These are phyloP conservation scores for Tuber aestivum DNA, from an alignment of 495 filamentous ascomycete species.

Conservation along the genomic window DNA sequence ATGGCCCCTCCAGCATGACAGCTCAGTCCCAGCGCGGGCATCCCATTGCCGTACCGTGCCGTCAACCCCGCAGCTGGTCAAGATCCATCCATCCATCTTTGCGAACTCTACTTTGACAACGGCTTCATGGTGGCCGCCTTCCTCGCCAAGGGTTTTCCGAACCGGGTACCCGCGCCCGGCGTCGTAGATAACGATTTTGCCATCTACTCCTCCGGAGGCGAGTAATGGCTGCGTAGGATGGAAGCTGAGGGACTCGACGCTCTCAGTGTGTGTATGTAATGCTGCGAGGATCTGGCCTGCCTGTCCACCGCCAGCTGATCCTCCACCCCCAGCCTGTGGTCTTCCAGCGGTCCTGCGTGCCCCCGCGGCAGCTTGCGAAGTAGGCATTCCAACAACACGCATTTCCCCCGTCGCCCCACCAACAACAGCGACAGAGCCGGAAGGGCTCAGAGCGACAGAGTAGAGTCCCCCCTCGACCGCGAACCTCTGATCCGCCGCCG, in stretches of 20 bases:
- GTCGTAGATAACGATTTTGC: constrained; percentile 83
- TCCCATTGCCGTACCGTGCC: constrained; percentile 85
- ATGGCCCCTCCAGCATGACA: constrained; percentile 60
- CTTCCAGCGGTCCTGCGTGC: constrained; percentile 42
- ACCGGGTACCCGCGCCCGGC: constrained; percentile 74
- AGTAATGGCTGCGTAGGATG: constrained; percentile 67
- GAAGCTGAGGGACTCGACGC: constrained; percentile 82
- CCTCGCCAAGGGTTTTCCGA: constrained; percentile 58
- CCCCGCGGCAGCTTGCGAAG: constrained; percentile 49
- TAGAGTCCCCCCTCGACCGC: constrained; percentile 85
- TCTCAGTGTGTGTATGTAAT: constrained; percentile 61
- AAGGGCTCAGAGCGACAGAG: constrained; percentile 73
- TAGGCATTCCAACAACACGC: constrained; percentile 75
- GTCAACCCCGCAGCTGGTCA: constrained; percentile 80
- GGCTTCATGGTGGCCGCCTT: constrained; percentile 67
- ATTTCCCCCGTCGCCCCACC: constrained; percentile 83
- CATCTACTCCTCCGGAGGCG: constrained; percentile 85
- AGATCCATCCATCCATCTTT: constrained; percentile 53
- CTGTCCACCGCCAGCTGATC: constrained; percentile 52
- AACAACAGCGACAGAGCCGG: constrained; percentile 69
- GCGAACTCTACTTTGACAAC: constrained; percentile 93
- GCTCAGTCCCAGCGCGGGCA: constrained; percentile 66
- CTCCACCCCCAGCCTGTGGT: constrained; percentile 40
- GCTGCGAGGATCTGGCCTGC: constrained; percentile 71
- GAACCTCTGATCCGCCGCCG: constrained; percentile 77